Evolutionary conservation across 805 yeast species (phyloP).

Genomic region (Kodamaea neixiangensis): DNA sequence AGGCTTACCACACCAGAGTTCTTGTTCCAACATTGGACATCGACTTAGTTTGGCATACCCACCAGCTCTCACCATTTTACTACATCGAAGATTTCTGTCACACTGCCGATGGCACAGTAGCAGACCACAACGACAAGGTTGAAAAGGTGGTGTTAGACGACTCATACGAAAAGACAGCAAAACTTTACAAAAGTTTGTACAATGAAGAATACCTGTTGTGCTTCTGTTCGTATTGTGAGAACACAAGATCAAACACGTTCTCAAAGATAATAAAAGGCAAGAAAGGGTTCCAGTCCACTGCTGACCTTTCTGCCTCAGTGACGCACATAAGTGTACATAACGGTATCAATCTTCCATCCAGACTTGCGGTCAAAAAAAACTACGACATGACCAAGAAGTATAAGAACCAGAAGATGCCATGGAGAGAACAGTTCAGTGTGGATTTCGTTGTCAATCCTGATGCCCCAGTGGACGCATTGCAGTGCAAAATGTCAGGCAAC

Average conservation of each 20-base stretch:
- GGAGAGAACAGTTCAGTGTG: constrained; percentile 6
- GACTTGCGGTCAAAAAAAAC: not conserved
- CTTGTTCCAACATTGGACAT: constrained; percentile 29
- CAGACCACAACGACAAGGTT: constrained; percentile 26
- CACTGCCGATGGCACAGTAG: constrained; percentile 15
- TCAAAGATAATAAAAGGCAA: constrained; percentile 6
- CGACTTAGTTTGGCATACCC: constrained; percentile 31
- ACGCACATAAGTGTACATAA: constrained; percentile 8
- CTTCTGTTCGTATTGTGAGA: constrained; percentile 19
- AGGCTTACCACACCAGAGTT: not conserved
- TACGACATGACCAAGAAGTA: constrained; percentile 1
- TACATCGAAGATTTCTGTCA: constrained; percentile 19
- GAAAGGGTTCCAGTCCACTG: constrained; percentile 16
- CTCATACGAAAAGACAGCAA: constrained; percentile 18
- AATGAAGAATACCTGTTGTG: constrained; percentile 23
- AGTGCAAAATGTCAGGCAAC: constrained; percentile 6
- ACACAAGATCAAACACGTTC: not conserved
- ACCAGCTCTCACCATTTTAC: constrained; percentile 18
- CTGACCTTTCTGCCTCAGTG: constrained; percentile 16
- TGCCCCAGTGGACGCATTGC: constrained; percentile 2
- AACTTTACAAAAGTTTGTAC: constrained; percentile 15
- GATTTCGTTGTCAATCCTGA: constrained; percentile 11
- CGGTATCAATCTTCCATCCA: not conserved
- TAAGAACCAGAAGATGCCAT: not conserved
- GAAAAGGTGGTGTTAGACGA: constrained; percentile 20